Conservation (phyloP, 2,329 filamentous ascomycete genomes). For the Pyricularia sp. region DNA sequence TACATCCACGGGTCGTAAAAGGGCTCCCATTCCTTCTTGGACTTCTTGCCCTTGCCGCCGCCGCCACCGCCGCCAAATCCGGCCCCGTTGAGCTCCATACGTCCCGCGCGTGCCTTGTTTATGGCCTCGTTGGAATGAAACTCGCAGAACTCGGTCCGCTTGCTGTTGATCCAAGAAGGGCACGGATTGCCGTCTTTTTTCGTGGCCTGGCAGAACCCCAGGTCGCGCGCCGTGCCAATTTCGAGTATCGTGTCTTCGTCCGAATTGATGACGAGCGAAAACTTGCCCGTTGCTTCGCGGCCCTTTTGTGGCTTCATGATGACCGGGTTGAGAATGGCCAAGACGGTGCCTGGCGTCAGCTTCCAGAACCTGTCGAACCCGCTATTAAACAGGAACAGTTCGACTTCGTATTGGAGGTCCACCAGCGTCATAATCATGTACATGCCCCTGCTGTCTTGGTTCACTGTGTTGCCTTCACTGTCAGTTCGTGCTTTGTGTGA, state of each 20-base stretch:
- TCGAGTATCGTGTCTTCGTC: slow-evolving; percentile 85
- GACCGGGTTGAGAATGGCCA: slow-evolving; percentile 82
- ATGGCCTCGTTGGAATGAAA: slow-evolving; percentile 80
- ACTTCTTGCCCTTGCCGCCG: neutral
- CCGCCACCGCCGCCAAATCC: slow-evolving; percentile 29
- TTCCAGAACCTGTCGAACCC: slow-evolving; percentile 93
- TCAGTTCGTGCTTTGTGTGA: slow-evolving; percentile 38
- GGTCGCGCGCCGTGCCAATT: slow-evolving; percentile 68
- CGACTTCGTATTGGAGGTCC: slow-evolving; percentile 80
- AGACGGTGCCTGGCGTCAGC: slow-evolving; percentile 74
- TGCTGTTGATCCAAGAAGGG: slow-evolving; percentile 72
- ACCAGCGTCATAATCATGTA: slow-evolving; percentile 88
- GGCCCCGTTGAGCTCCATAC: slow-evolving; percentile 71
- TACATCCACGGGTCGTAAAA: neutral
- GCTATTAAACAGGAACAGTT: slow-evolving; percentile 81
- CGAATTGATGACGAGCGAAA: slow-evolving; percentile 73
- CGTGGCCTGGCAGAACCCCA: slow-evolving; percentile 76
- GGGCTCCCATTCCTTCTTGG: neutral
- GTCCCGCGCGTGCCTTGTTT: slow-evolving; percentile 47
- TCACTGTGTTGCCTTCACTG: slow-evolving; percentile 24
- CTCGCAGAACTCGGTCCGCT: slow-evolving; percentile 83
- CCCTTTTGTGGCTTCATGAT: slow-evolving; percentile 77
- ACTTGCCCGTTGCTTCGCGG: slow-evolving; percentile 65
- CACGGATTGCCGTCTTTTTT: slow-evolving; percentile 77
- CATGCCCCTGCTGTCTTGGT: slow-evolving; percentile 51